These are phyloP conservation scores for Lipomyces yamadae DNA, from an alignment of 805 yeast species.

Conservation along the genomic window DNA sequence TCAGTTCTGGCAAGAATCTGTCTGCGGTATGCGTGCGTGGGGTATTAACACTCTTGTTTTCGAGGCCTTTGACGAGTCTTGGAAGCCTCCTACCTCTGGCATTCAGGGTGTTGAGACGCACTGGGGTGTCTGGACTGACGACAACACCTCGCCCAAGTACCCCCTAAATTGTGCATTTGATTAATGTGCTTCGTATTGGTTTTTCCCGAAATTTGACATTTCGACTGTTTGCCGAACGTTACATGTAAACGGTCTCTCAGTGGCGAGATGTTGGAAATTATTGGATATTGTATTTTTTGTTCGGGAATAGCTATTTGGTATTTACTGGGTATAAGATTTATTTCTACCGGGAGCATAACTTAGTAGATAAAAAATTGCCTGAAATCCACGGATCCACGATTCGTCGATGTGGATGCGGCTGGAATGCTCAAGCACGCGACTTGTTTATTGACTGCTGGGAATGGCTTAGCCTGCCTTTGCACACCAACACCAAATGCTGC, in stretches of 20 bases:
- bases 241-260: too few relatives aligned
- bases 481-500: background rate
- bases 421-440: background rate
- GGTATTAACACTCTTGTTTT: conserved; percentile 90
- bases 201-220: too few relatives aligned
- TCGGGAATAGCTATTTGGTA: background rate
- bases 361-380: too few relatives aligned
- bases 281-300: background rate
- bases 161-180: conserved; percentile 22
- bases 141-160: conserved; percentile 39
- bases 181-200: background rate
- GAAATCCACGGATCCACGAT: too few relatives aligned
- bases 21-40: conserved; percentile 95
- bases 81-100: conserved; percentile 93
- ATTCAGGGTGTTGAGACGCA: conserved; percentile 80
- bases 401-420: background rate
- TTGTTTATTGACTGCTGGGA: conserved; percentile 3
- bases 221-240: too few relatives aligned
- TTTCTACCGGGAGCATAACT: too few relatives aligned
- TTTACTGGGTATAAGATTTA: background rate
- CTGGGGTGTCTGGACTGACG: conserved; percentile 85
- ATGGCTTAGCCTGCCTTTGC: background rate
- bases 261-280: too few relatives aligned
- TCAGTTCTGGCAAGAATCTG: conserved; percentile 81
- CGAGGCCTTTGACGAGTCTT: conserved; percentile 94